Evolutionary conservation across 371 early-diverging fungal genomes (phyloP), one percentile per base, ranked within the genome.

Genomic region (Choanephora cucurbitarum): DNA sequence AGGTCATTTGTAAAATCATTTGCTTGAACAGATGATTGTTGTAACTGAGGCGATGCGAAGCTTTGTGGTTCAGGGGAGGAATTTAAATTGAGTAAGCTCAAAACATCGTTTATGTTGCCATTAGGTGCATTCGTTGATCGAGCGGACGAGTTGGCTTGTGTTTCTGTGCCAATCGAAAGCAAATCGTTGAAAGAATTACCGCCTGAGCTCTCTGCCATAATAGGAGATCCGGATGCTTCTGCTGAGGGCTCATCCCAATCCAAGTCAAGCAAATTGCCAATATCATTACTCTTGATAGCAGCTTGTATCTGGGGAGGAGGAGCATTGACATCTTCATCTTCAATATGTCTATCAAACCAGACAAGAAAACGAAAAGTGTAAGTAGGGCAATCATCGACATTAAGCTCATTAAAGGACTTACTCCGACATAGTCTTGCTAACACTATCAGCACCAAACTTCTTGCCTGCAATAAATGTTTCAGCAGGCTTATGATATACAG

Each of bases 401-500:
- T n/a, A n/a, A n/a, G n/a, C n/a, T n/a, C n/a, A n/a, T n/a, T n/a
- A n/a, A n/a, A n/a, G n/a, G n/a, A 66, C 77, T 60, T 79, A 82
- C 83, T 81, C 82, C 22, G 69, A 56, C 14, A 61, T 66, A 2
- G 80, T 57, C 59, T 70, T 80, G 45, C 68, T 64, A 18, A 83
- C 81, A 50, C 72, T 80, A 49, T 83, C 85, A 15, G 85, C 82
- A 56, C 82, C 81, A 51, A 74, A 83, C 23, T 76, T 77, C 62
- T 73, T 77, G 62, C 86, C 87, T 21, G 85, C 84, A 67, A 92
- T 86, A 60, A 90, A 91, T 0, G 88, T 79, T 32, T 85, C 80
- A 4, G 97, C 90, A 21, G 95, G 90, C 65, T 94, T 95, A 69
- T 96, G 95, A 68, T 96, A 95, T 8, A 98, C 91, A 7, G 97